These are phyloP conservation scores for Sambucus nigra DNA, from an alignment of 129 eudicot species.

Conservation along the genomic window DNA sequence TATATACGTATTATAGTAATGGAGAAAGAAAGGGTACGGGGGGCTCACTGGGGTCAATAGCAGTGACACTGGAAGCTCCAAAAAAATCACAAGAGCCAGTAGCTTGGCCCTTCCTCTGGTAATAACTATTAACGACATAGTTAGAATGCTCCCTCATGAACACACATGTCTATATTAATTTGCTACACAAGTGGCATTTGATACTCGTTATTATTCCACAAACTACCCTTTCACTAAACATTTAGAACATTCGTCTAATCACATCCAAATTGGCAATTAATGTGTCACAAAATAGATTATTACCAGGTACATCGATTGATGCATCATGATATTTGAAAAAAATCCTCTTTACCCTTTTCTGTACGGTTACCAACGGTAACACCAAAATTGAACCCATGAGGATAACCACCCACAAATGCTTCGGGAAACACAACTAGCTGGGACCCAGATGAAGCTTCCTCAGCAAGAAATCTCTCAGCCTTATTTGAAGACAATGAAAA, in stretches of 20 bases:
- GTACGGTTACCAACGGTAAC: constrained; percentile 76
- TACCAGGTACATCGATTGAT: constrained; percentile 95
- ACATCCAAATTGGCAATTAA: too few relatives aligned
- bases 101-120: constrained; percentile 51
- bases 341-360: constrained; percentile 84
- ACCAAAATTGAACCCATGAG: constrained; percentile 95
- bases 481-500: constrained; percentile 40
- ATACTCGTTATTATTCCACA: too few relatives aligned
- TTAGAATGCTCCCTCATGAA: constrained; percentile 66
- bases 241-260: too few relatives aligned
- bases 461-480: constrained; percentile 91
- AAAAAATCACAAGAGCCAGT: constrained; percentile 52
- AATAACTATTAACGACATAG: constrained; percentile 75
- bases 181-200: too few relatives aligned
- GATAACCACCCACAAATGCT: constrained; percentile 97
- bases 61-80: constrained; percentile 41
- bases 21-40: too few relatives aligned
- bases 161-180: too few relatives aligned
- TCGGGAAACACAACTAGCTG: constrained; percentile 96
- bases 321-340: constrained; percentile 80
- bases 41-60: constrained; percentile 67
- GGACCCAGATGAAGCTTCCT: constrained; percentile 91
- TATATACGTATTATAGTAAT: too few relatives aligned
- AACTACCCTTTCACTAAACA: too few relatives aligned
- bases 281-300: constrained; percentile 4